Base-by-base conservation (phyloP, 306 rosid species). In the Acmispon strigosus region DNA sequence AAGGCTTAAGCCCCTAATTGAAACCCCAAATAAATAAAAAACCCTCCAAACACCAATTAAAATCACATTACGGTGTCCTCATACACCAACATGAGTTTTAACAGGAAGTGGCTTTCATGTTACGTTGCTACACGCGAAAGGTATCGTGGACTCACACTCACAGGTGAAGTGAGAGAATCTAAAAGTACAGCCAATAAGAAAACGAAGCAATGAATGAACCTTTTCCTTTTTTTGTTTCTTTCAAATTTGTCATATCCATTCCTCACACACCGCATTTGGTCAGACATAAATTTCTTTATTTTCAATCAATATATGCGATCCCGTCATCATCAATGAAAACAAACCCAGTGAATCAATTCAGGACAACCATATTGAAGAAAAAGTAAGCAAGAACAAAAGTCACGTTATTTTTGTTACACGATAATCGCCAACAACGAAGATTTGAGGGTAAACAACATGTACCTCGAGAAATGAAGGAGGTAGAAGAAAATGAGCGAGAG, bases 401-500 rank as follows among this genome's bases (percentile, higher is more conserved):
- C 1, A 17, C 10, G 10, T 16, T 0, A 11, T 14, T 8, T 8
- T 15, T 7, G 2, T 45, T 63, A 12, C 24, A 22, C 8, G 4
- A 8, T 15, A 1, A 37, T 8, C 32, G 10, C 8, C 0, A 4
- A 8, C 14, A 2, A 1, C 10, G 0, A 9, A 19, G 2, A 0
- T 55, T 3, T 0, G 37, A 53, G 5, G 4, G 3, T 1, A 54
- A 43, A 17, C 4, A 4, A 41, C 20, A 3, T 11, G 3, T 49
- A 67, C 73, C 73, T 51, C 73, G 61, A 7, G 73, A 17, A 51
- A 67, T 4, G 19, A 15, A 32, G 13, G 61, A 67, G 11, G 73
- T 3, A 67, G 50, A 36, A 18, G 24, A 16, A 16, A 17, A 15
- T 6, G 73, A 51, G n/a, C 73, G 61, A 34, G 61, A 36, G 50